Evolutionary conservation across 495 filamentous ascomycete species (phyloP).

Genomic region (Bombardia bombarda): DNA sequence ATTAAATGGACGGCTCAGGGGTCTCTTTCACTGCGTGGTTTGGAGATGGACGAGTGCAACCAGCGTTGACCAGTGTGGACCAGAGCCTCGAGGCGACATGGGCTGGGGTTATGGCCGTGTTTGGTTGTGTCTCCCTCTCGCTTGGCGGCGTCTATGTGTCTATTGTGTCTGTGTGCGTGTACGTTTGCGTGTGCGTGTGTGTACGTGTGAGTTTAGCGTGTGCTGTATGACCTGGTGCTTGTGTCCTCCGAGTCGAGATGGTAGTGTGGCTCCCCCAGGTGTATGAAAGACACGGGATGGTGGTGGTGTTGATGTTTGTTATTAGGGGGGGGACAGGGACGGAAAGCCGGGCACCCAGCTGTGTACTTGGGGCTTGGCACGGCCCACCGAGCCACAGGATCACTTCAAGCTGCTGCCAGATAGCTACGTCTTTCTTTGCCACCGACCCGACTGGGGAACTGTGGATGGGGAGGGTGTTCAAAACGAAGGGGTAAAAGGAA

Average conservation of each 20-base stretch:
- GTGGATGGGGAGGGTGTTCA: not conserved
- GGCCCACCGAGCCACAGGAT: no score
- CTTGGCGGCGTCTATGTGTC: slow-evolving; percentile 7
- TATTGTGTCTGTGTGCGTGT: not conserved
- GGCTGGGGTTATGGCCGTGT: slow-evolving; percentile 3
- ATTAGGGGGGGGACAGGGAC: no score
- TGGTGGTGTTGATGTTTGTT: no score
- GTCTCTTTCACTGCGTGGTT: not conserved
- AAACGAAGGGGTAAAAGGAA: not conserved
- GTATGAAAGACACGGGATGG: no score
- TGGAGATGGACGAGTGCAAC: slow-evolving; percentile 2
- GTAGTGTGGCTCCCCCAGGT: not conserved
- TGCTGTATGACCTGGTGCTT: no score
- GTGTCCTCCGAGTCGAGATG: not conserved
- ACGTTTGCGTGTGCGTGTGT: not conserved
- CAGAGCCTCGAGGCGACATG: slow-evolving; percentile 12
- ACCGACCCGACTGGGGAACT: no score
- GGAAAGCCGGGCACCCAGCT: no score
- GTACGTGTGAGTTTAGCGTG: not conserved
- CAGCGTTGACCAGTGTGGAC: no score
- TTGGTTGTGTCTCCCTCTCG: slow-evolving; percentile 5
- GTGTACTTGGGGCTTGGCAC: no score
- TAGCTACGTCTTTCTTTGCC: not conserved
- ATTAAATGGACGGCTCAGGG: slow-evolving; percentile 29
- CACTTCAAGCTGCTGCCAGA: not conserved